Evolutionary conservation across 306 rosid genomes (phyloP).

Genomic region (Luffa aegyptiaca): DNA sequence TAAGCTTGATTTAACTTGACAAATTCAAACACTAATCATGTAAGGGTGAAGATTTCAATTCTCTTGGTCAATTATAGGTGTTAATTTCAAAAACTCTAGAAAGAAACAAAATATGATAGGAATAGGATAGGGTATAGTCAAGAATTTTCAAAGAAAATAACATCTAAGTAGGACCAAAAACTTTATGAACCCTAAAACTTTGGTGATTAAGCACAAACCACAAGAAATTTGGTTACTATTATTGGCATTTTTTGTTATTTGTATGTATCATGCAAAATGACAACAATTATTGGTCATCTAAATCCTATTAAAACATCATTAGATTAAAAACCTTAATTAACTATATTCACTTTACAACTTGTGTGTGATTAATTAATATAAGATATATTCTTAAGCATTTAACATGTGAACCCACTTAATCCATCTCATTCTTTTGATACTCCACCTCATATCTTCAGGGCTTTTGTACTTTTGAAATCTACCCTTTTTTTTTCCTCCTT

Average conservation of each 20-base stretch:
- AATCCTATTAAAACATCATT: background rate
- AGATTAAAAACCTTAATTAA: background rate
- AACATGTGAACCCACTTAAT: background rate
- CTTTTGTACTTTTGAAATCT: background rate
- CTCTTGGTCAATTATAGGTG: background rate
- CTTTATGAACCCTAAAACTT: conserved; percentile 20
- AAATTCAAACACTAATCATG: background rate
- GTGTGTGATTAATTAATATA: background rate
- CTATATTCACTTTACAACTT: background rate
- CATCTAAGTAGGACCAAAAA: conserved; percentile 17
- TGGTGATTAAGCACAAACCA: conserved; percentile 16
- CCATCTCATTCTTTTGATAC: background rate
- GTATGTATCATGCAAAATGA: background rate
- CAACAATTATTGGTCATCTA: background rate
- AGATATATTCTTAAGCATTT: background rate
- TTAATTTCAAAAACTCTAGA: background rate
- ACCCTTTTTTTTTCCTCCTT: background rate
- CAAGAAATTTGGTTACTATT: background rate
- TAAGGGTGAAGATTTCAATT: background rate
- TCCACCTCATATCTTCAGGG: background rate
- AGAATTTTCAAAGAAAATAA: conserved; percentile 9
- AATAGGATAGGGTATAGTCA: background rate
- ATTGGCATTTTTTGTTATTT: background rate
- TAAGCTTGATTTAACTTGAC: background rate
- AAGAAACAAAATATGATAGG: background rate